Conservation (phyloP, 2,329 filamentous ascomycete genomes). For the Penicillium hordei region DNA sequence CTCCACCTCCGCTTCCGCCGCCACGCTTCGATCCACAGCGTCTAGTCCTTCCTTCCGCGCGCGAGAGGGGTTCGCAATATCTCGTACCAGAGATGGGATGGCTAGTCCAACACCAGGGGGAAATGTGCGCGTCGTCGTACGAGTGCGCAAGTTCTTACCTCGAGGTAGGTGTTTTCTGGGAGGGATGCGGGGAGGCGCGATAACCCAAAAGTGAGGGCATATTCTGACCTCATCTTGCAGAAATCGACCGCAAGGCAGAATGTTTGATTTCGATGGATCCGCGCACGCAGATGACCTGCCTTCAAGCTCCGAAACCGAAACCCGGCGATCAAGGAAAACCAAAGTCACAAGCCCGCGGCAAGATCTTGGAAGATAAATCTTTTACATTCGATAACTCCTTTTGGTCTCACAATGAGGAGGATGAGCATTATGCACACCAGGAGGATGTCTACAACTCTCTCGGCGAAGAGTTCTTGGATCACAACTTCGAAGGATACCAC, state of each 20-base stretch:
- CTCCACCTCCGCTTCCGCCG: slow-evolving; percentile 39
- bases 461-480: slow-evolving; percentile 94
- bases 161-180: slow-evolving; percentile 58
- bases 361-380: slow-evolving; percentile 77
- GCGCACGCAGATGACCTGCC: slow-evolving; percentile 76
- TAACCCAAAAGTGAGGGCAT: neutral
- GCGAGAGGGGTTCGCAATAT: slow-evolving; percentile 64
- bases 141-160: slow-evolving; percentile 75
- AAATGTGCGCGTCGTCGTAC: slow-evolving; percentile 79
- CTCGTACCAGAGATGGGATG: slow-evolving; percentile 44
- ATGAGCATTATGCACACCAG: slow-evolving; percentile 86
- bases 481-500: slow-evolving; percentile 99
- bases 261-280: slow-evolving; percentile 94
- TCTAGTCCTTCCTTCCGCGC: slow-evolving; percentile 77
- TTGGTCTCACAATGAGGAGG: slow-evolving; percentile 82
- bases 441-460: slow-evolving; percentile 92
- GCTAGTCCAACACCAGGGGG: slow-evolving; percentile 60
- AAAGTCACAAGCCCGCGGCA: slow-evolving; percentile 64
- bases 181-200: neutral
- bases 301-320: slow-evolving; percentile 67
- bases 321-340: slow-evolving; percentile 52
- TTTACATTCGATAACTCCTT: slow-evolving; percentile 99
- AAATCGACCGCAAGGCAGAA: slow-evolving; percentile 74
- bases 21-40: slow-evolving; percentile 59
- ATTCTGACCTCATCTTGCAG: slow-evolving; percentile 48